Base-by-base conservation (phyloP, 257 asterid species). In the Osmanthus fragrans region DNA sequence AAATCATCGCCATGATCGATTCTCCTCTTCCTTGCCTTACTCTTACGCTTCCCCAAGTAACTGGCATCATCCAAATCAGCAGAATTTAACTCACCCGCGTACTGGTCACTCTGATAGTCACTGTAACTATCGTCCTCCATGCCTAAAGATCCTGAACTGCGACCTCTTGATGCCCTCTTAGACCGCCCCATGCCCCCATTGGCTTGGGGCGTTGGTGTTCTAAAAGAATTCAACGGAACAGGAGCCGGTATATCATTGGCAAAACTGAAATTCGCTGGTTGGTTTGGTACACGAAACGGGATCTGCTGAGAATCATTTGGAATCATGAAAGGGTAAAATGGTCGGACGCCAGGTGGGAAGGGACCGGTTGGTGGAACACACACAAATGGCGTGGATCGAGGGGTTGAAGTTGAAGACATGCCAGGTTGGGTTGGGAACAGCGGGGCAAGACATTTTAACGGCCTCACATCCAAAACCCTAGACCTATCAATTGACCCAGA, bases 311-410 rank as follows among this genome's bases (percentile, higher is more conserved):
- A 32, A 21, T 72, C 88, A 33, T 70, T 73, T 16, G 91, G 80
- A 40, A 73, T 84, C 18, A 87, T 67, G 76, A 95, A 91, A 0
- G 99, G 99, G 85, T 86, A 95, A 86, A 95, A 85, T 11, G 99
- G 99, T 56, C 91, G 89, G 69, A 92, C 87, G 6, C 98, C 97
- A 8, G 96, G 81, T 2, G 99, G 99, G 47, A 95, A 95, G 40
- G 99, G 99, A 51, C 99, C 99, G 12, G 87, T 68, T 16, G 99
- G 99, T 18, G 99, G 88, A 69, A 93, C 92, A 78, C 99, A 91
- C 15, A 87, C 95, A 78, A 96, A 96, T 29, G 98, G 96, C 21
- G 92, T 45, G 4, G 97, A 90, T 21, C 87, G 91, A n/a, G 96
- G 89, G 72, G 73, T 77, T 5, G 89, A 75, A 83, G 80, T 56